Evolutionary conservation across 805 yeast species (phyloP).

Genomic region (Ascoidea rubescens): DNA sequence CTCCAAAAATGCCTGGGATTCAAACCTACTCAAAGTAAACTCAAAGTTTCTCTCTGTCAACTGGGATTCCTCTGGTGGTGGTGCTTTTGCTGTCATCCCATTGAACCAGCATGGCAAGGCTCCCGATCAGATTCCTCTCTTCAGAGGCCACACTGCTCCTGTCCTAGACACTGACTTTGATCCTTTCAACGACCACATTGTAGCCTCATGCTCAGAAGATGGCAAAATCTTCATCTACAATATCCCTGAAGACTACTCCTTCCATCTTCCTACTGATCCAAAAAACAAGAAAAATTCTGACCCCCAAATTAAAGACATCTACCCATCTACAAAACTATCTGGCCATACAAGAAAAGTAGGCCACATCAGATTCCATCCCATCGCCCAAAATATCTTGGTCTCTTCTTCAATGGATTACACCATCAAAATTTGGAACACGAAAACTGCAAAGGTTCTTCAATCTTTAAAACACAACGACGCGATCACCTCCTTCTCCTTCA

Average conservation of each 20-base stretch:
- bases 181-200: slow-evolving; percentile 67
- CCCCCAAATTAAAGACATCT: slow-evolving; percentile 30
- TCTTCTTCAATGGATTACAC: slow-evolving; percentile 85
- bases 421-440: slow-evolving; percentile 83
- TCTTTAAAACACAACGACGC: slow-evolving; percentile 80
- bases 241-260: slow-evolving; percentile 71
- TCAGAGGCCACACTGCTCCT: slow-evolving; percentile 91
- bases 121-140: slow-evolving; percentile 86
- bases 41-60: slow-evolving; percentile 77
- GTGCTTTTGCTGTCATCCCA: slow-evolving; percentile 93
- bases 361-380: slow-evolving; percentile 79
- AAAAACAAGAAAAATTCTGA: slow-evolving; percentile 13
- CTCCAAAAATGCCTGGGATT: slow-evolving; percentile 93
- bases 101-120: slow-evolving; percentile 76
- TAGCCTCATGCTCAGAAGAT: slow-evolving; percentile 76
- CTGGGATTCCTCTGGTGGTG: slow-evolving; percentile 95
- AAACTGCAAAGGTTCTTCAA: slow-evolving; percentile 51
- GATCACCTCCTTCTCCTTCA: slow-evolving; percentile 87
- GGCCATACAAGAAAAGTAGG: slow-evolving; percentile 97
- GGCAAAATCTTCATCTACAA: slow-evolving; percentile 77
- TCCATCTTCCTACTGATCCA: slow-evolving; percentile 39
- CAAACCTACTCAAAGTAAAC: slow-evolving; percentile 76
- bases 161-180: slow-evolving; percentile 93
- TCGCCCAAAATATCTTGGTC: slow-evolving; percentile 75
- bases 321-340: slow-evolving; percentile 52